Conservation (phyloP, 768 basidiomycete species). For the Russula lepida region DNA sequence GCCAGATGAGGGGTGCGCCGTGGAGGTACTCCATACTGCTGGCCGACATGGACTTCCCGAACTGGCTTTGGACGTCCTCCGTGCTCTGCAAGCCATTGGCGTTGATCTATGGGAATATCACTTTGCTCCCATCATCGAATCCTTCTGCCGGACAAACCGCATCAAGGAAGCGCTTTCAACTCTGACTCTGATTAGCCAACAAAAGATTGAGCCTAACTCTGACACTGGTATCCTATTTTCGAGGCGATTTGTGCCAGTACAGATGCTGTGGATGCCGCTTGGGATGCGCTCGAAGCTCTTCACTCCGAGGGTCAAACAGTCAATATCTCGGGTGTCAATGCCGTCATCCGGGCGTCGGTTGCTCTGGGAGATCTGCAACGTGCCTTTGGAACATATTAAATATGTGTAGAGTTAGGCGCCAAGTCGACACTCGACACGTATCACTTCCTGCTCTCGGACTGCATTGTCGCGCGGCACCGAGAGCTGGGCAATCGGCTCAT, state of each 20-base stretch:
- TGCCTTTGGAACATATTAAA: conserved; percentile 69
- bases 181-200: conserved; percentile 50
- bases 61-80: conserved; percentile 59
- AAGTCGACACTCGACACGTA: conserved; percentile 56
- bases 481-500: conserved; percentile 62
- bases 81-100: conserved; percentile 41
- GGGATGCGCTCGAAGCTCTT: conserved; percentile 55
- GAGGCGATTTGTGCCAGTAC: conserved; percentile 38
- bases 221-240: conserved; percentile 48
- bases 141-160: conserved; percentile 49
- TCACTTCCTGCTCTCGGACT: conserved; percentile 61
- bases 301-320: conserved; percentile 43
- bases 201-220: conserved; percentile 40
- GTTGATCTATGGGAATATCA: conserved; percentile 59
- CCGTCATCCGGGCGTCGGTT: conserved; percentile 57
- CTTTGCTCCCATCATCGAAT: conserved; percentile 68
- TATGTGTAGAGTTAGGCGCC: conserved; percentile 45
- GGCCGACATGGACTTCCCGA: conserved; percentile 64
- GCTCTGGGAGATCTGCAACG: conserved; percentile 60
- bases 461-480: conserved; percentile 49
- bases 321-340: conserved; percentile 54
- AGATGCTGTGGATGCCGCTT: conserved; percentile 54
- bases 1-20: conserved; percentile 69
- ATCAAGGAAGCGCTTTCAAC: conserved; percentile 56
- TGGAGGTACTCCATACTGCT: conserved; percentile 63